Base-by-base conservation (phyloP, 176 grass and related monocot species). In the Pontederia paniculata region DNA sequence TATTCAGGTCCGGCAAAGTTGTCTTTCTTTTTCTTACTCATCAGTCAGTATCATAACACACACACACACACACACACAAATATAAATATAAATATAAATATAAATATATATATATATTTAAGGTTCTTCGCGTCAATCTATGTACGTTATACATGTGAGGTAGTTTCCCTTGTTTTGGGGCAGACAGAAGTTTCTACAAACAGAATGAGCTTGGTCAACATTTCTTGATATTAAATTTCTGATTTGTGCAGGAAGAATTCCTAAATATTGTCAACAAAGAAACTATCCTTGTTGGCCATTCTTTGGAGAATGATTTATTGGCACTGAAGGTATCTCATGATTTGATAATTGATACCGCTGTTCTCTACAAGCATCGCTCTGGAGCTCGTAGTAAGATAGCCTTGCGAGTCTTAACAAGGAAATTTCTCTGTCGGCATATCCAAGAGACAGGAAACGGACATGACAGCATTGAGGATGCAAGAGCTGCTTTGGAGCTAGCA, bases 201-300 rank as follows among this genome's bases (percentile, higher is more conserved):
- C 5, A 62, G 17, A 45, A 46, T 66, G 5, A 2, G 25, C 25
- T 31, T 44, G 16, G 16, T 51, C 42, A 44, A 23, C n/a, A 2
- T 9, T 60, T 28, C 44, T 13, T 44, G 9, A 61, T 17, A 60
- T 44, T 17, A 19, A n/a, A 51, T 17, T 72, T 51, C 17, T 11
- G 49, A 45, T 75, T 73, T 25, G 17, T 80, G 28, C 74, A 97
- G 86, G 86, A 84, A 79, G 83, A 82, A 23, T 89, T 97, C 78
- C 59, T 73, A 70, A 43, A 53, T 41, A 74, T 90, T 70, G 91
- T 88, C 3, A 51, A 84, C 59, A 90, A 81, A 76, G 91, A 97
- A 79, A 97, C 91, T 8, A 78, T 90, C 73, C 77, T 97, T 76
- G 91, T 97, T 56, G 91, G 86, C 3, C 91, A 97, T 83, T 97